These are phyloP conservation scores for Quercus gilva DNA, from an alignment of 306 rosid genomes.

Conservation along the genomic window DNA sequence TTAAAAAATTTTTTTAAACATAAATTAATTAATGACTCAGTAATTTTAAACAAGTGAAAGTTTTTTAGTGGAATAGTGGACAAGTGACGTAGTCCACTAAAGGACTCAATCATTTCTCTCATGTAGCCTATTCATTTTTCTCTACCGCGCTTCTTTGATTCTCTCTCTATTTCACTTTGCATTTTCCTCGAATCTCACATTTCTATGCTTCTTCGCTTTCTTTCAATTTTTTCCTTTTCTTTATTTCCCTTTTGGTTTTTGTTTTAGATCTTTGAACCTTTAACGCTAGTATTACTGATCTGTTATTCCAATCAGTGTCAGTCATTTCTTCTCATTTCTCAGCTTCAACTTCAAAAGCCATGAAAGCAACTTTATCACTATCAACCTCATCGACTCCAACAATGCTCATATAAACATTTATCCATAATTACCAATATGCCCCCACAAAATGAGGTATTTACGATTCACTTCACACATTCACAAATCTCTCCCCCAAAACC, in stretches of 20 bases:
- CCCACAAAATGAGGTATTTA: slow-evolving; percentile 45
- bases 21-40: too few relatives aligned
- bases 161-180: background rate
- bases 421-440: too few relatives aligned
- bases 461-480: slow-evolving; percentile 41
- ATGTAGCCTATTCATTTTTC: background rate
- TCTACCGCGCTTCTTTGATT: background rate
- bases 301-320: background rate
- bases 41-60: too few relatives aligned
- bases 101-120: too few relatives aligned
- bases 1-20: too few relatives aligned
- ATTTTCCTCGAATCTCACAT: background rate
- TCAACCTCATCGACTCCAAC: too few relatives aligned
- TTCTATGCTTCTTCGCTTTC: background rate
- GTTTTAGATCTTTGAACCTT: background rate
- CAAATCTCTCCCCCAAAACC: slow-evolving; percentile 38
- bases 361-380: background rate
- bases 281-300: background rate
- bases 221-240: background rate
- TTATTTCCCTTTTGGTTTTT: background rate
- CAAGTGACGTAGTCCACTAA: too few relatives aligned
- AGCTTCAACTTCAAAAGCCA: too few relatives aligned
- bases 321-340: too few relatives aligned
- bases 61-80: too few relatives aligned
- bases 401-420: too few relatives aligned